Conservation (phyloP, 202 grass and related monocot species). For the Setaria italica region DNA sequence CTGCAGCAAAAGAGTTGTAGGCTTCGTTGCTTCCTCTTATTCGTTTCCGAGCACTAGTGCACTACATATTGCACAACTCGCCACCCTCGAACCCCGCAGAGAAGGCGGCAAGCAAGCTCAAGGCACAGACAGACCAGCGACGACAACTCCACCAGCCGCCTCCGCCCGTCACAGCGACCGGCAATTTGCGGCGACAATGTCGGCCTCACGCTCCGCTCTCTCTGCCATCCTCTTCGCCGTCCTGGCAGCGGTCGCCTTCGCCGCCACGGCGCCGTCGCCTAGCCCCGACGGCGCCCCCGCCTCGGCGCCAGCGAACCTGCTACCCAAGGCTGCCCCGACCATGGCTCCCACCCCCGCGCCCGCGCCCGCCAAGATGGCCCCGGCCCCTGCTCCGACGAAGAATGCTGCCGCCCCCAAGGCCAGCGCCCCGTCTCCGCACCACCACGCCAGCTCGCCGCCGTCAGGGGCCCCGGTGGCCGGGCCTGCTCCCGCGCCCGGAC, state of each 20-base stretch:
- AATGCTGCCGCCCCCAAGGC: not conserved
- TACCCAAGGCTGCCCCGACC: not conserved
- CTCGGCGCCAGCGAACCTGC: not conserved
- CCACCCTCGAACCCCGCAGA: not conserved
- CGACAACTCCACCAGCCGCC: not conserved
- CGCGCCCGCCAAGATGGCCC: not conserved
- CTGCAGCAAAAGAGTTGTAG: not conserved
- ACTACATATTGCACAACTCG: not conserved
- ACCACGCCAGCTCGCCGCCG: not conserved
- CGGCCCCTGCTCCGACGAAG: not conserved
- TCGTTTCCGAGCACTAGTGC: not conserved
- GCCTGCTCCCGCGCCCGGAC: not conserved
- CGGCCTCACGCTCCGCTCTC: not conserved
- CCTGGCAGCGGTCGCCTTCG: not conserved
- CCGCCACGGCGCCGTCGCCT: conserved; percentile 22
- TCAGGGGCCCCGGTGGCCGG: not conserved
- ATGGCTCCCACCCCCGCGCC: not conserved
- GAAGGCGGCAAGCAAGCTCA: not conserved
- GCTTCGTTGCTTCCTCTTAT: not conserved
- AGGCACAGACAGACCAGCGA: not conserved
- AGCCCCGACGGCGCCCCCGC: not conserved
- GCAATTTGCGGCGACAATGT: not conserved
- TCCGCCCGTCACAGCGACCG: not conserved
- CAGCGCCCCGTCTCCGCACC: not conserved
- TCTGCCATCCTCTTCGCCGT: conserved; percentile 12